Percentiles rank a stretch among this genome's conserved stretches.
phyloP scores from a whole-genome alignment of 2,329 filamentous ascomycete species.

The Cordyceps farinosa region DNA sequence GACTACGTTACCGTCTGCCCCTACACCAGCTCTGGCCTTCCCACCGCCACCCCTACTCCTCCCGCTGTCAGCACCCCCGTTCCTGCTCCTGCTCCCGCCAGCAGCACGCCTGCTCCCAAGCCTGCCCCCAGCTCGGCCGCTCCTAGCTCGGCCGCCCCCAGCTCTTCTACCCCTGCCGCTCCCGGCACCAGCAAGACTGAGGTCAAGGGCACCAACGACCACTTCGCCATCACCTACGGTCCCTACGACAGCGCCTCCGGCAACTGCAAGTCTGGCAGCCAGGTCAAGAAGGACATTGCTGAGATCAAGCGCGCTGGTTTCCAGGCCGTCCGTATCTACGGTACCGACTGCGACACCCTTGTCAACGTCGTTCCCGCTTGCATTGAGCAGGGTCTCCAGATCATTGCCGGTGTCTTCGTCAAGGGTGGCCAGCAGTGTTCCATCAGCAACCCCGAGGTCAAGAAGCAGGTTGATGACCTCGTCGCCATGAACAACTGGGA shows the following conservation, averaged over 20 bases:
- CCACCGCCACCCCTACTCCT: conserved; percentile 29
- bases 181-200: conserved; percentile 8
- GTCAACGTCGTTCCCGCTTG: conserved; percentile 69
- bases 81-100: conserved; percentile 38
- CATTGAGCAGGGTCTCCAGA: conserved; percentile 62
- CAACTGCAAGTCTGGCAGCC: conserved; percentile 60
- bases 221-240: conserved; percentile 78
- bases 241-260: conserved; percentile 59
- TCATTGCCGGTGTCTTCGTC: conserved; percentile 89
- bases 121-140: conserved; percentile 22
- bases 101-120: conserved; percentile 22
- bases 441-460: conserved; percentile 57
- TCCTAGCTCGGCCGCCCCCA: conserved; percentile 26
- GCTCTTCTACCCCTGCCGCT: conserved; percentile 26
- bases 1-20: conserved; percentile 69
- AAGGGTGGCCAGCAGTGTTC: conserved; percentile 55
- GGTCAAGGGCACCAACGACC: conserved; percentile 44
- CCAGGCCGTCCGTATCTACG: conserved; percentile 76
- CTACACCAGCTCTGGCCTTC: conserved; percentile 46
- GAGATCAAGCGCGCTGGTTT: conserved; percentile 65
- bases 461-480: conserved; percentile 72
- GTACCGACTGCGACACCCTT: conserved; percentile 83
- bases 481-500: conserved; percentile 70
- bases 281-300: conserved; percentile 59
- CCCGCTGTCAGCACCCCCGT: conserved; percentile 48